phyloP scores from a whole-genome alignment of 306 rosid genomes.

The Ceratonia siliqua region DNA sequence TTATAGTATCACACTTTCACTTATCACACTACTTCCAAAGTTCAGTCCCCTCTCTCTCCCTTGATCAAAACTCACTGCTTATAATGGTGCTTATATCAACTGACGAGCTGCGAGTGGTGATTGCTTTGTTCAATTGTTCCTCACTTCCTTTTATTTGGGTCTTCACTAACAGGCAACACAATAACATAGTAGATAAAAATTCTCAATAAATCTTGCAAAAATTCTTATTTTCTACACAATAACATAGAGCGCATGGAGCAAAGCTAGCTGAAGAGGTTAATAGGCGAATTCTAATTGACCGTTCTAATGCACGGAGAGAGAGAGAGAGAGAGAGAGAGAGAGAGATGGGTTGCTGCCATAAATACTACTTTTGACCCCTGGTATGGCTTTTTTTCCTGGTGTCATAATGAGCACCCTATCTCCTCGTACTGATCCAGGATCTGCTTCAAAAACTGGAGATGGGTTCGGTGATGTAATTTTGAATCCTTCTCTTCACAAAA shows the following conservation, averaged over 20 bases:
- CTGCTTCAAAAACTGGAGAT: conserved; percentile 56
- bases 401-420: conserved; percentile 48
- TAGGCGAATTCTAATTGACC: conserved; percentile 73
- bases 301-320: conserved; percentile 93
- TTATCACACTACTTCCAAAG: no score
- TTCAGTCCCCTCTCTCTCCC: no score
- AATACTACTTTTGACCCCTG: conserved; percentile 98
- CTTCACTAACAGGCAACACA: no score
- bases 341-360: conserved; percentile 95
- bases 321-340: conserved; percentile 93
- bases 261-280: conserved; percentile 90
- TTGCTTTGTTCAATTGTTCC: no score
- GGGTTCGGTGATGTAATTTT: conserved; percentile 92
- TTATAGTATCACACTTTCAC: no score
- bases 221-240: no score
- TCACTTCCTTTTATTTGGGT: no score
- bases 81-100: no score
- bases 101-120: no score
- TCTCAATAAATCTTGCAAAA: no score
- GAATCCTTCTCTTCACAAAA: conserved; percentile 80
- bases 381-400: conserved; percentile 83
- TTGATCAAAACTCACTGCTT: no score
- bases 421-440: conserved; percentile 36
- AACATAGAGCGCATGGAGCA: conserved; percentile 89
- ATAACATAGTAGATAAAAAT: no score